Evolutionary conservation across 2,329 filamentous ascomycete species (phyloP).

Genomic region (Zasmidium citrigriseum): DNA sequence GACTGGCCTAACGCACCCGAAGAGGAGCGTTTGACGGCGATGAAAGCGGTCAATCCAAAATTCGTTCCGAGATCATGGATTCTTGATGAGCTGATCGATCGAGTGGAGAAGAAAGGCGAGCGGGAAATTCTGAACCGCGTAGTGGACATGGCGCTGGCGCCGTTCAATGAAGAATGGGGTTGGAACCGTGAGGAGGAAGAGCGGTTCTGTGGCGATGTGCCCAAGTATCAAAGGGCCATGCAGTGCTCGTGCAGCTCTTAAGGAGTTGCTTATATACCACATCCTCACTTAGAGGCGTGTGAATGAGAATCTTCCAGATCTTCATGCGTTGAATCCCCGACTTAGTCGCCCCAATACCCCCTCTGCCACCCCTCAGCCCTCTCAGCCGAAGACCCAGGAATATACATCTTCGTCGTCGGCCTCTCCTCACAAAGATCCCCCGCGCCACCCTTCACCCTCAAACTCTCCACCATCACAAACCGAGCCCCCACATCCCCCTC

Average conservation of each 20-base stretch:
- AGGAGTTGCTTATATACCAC: conserved; percentile 1
- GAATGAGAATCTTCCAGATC: too few relatives aligned
- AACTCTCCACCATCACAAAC: conserved; percentile 26
- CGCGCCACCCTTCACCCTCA: conserved; percentile 6
- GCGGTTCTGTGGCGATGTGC: conserved; percentile 83
- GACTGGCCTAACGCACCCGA: conserved; percentile 67
- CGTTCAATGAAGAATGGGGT: conserved; percentile 79
- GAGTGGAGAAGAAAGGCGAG: conserved; percentile 83
- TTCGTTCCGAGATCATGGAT: conserved; percentile 92
- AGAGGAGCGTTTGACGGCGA: conserved; percentile 64
- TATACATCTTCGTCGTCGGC: conserved; percentile 12
- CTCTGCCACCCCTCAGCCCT: too few relatives aligned
- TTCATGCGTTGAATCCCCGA: too few relatives aligned
- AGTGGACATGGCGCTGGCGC: conserved; percentile 80
- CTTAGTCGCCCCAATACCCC: too few relatives aligned
- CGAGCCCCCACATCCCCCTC: conserved; percentile 14
- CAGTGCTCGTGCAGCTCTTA: conserved; percentile 96
- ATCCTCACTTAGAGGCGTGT: background rate
- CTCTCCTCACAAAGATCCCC: conserved; percentile 12
- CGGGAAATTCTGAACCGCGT: conserved; percentile 73
- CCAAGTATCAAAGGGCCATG: conserved; percentile 73
- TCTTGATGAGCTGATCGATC: conserved; percentile 85
- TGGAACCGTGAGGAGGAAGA: conserved; percentile 71
- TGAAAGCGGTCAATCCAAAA: conserved; percentile 89
- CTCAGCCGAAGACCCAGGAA: conserved; percentile 10